Base-by-base conservation (phyloP, 257 asterid genomes). In the Nicotiana sylvestris region DNA sequence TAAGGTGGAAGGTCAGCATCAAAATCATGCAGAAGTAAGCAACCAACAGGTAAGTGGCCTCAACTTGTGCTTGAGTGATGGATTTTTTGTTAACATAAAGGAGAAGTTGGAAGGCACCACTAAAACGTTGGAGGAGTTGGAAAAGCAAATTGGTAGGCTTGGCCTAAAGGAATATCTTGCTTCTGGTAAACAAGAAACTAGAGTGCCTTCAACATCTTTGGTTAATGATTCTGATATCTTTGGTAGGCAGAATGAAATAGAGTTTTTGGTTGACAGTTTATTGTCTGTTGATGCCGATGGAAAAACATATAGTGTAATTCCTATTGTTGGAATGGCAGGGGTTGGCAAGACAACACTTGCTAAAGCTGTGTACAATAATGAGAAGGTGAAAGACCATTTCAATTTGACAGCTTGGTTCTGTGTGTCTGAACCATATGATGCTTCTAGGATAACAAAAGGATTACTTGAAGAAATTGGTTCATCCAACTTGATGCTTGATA, bases 391-490 rank as follows among this genome's bases (percentile, higher is more conserved):
- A 17, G 0, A 21, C 0, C 4, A 76, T 11, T 85, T 74, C 27
- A 58, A 1, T 64, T 27, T 55, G 1, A 81, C 15, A 58, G 87
- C 57, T 3, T 85, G 87, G 87, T 43, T 43, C 2, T 65, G 74
- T 81, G 85, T 85, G 8, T 85, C 87, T 17, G 76, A 81, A 7
- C 68, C 78, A n/a, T 81, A 51, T 66, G 72, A 81, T 76, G 53
- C 30, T 37, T 3, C 11, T 2, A 77, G 46, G 25, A 43, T 85
- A 25, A 85, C 85, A 35, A 81, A 76, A 6, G 13, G 9, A 3
- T 39, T 85, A 58, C 62, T 81, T 35, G 56, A 72, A 60, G 15
- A 18, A 27, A 69, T 85, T 15, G 4, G 13, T 1, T 37, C 43
- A 37, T 37, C 2, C 0, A 1, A 37, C 10, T 7, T 32, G 0